Base-by-base conservation (phyloP, 2,329 filamentous ascomycete genomes). In the Botrytis aclada region DNA sequence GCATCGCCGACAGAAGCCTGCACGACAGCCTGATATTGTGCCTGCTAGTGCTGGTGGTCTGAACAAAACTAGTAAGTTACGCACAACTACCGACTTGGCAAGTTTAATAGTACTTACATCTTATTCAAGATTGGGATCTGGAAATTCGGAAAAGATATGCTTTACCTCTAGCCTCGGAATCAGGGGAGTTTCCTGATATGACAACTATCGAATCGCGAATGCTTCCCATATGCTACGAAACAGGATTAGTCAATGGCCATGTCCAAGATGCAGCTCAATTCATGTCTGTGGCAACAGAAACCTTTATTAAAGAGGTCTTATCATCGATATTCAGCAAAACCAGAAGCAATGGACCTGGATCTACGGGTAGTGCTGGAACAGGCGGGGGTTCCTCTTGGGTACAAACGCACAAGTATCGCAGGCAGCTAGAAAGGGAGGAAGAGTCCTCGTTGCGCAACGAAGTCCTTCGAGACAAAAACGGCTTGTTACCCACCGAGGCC, bases 401-500 rank as follows among this genome's bases (percentile, higher is more conserved):
- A 73, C 91, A 94, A 81, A 97, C 94, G 3, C 88, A 91, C 77
- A 90, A 89, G 73, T 98, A 95, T 82, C 89, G 89, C 75, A 87
- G 88, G 73, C 92, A 93, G 80, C 85, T 97, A 18, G 88, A 89
- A 71, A 85, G 86, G 64, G 95, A 98, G 81, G 94, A 97, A 80
- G 87, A 91, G 61, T 88, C 89, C 0, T 90, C 88, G 39, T 87
- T 89, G 58, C 86, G 89, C n/a, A 94, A 94, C 7, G 92, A 95
- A 77, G 81, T 97, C 1, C 85, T 88, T 29, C 87, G 93, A 76
- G 93, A 94, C 73, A 91, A 92, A 74, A 91, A 88, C 65, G 94
- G 94, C 1, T 83, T 97, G 41, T 83, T 98, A 9, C 95, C 95
- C 0, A 84, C 94, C 51, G 94, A 98, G 82, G 89, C 92, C 4